Base-by-base conservation (phyloP, 1,139 yeast genomes). In the Spencermartinsiella ligniputridi region DNA sequence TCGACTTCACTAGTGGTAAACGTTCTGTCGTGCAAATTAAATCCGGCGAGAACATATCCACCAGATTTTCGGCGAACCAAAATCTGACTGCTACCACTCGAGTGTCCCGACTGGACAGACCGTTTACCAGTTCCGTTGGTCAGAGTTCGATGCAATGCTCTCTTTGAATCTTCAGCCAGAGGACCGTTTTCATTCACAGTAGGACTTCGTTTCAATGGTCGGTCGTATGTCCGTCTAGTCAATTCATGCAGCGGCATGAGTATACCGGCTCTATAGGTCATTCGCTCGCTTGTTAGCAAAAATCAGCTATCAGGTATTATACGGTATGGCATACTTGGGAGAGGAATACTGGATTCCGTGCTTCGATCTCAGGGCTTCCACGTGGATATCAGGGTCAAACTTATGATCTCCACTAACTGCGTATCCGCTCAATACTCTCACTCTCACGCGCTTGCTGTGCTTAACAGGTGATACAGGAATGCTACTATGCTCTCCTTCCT, bases 31-130 rank as follows among this genome's bases (percentile, higher is more conserved):
- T 48, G 45, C 33, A 67, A 63, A 41, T 68, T 68, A 55, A 79
- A 78, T 11, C 75, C 72, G 1, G 76, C 79, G 52, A 82, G 67
- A 35, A 81, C 57, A 51, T 69, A 81, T 0, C 87, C 87, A 1
- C 83, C 83, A 13, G 77, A 69, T 49, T 76, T 68, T 47, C 74
- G 64, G 50, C 69, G 66, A 52, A 45, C 34, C 17, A 9, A 15
- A n/a, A 27, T 9, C 8, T 27, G 32, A 9, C 15, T 15, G 6
- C 13, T 4, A n/a, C 32, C 5, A 6, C 32, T 9, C 6, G 32
- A 5, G 8, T 6, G 6, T 27, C 32, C 32, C n/a, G 32, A n/a
- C 15, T n/a, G 32, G 5, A 27, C 15, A 4, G 15, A 11, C 5
- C 13, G 5, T 27, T 15, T 9, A 4, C 13, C 15, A 27, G 32